Percentiles rank a stretch among this genome's conserved stretches.
phyloP scores from a whole-genome alignment of 2,329 filamentous ascomycete species.

The Colletotrichum aenigma region DNA sequence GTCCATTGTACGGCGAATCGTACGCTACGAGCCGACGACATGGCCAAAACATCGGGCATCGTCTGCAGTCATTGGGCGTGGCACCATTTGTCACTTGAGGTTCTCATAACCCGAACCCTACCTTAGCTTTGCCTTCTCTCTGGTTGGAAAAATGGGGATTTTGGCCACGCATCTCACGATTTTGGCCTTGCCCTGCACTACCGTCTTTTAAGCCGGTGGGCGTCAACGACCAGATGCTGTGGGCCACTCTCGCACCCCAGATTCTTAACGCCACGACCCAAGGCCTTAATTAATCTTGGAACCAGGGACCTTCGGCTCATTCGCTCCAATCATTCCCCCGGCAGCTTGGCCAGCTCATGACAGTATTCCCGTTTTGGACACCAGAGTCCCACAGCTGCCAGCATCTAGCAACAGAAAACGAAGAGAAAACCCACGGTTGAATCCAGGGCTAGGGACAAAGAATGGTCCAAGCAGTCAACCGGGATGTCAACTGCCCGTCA shows the following conservation, averaged over 20 bases:
- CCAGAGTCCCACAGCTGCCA: background rate
- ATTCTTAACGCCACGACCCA: slow-evolving; percentile 14
- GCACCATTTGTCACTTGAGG: background rate
- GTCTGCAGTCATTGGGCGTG: background rate
- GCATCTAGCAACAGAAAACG: background rate
- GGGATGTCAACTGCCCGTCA: slow-evolving; percentile 1
- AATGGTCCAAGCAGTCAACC: background rate
- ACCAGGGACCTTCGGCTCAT: background rate
- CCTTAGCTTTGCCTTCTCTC: background rate
- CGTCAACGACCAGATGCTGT: background rate
- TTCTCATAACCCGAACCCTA: background rate
- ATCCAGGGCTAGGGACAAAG: background rate
- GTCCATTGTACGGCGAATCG: background rate
- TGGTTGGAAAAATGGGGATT: background rate
- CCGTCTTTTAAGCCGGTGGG: background rate
- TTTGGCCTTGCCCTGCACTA: background rate
- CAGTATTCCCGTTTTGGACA: background rate
- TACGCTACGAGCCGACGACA: background rate
- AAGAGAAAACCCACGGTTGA: background rate
- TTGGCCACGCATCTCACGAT: background rate
- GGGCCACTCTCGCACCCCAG: slow-evolving; percentile 8
- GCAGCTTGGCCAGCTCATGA: background rate
- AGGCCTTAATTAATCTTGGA: slow-evolving; percentile 10
- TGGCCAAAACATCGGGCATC: background rate
- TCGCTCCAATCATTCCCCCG: slow-evolving; percentile 1